Conservation (phyloP, 352 stramenopile species). For the Phytopythium montanum region DNA sequence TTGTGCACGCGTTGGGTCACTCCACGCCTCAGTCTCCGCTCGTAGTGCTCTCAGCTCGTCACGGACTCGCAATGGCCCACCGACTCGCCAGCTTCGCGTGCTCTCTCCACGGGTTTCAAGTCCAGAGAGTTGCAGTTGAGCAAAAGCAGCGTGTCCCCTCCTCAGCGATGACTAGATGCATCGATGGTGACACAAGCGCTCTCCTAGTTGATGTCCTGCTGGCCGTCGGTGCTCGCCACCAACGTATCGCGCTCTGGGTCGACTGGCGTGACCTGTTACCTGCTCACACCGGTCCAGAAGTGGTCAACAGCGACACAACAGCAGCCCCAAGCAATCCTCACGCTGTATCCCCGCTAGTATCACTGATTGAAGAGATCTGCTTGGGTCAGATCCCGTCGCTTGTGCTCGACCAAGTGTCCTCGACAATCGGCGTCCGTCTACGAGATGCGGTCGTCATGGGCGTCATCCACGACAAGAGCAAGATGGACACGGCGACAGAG, state of each 20-base stretch:
- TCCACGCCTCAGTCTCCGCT: conserved; percentile 12
- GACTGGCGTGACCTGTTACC: not conserved
- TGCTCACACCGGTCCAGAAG: not conserved
- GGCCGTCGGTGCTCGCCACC: conserved; percentile 24
- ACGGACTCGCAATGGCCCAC: conserved; percentile 12
- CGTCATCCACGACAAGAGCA: conserved; percentile 28
- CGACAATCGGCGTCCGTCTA: conserved; percentile 19
- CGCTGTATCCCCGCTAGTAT: conserved; percentile 11
- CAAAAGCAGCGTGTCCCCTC: not conserved
- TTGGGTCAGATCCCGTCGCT: conserved; percentile 30
- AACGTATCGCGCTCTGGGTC: conserved; percentile 36
- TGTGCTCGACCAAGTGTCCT: conserved; percentile 14
- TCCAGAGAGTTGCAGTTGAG: conserved; percentile 10
- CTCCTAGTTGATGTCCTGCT: conserved; percentile 14
- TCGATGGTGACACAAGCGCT: not conserved
- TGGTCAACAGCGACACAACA: not conserved
- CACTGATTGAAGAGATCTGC: conserved; percentile 31
- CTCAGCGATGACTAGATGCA: not conserved
- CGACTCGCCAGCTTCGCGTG: conserved; percentile 34
- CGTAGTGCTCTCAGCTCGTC: conserved; percentile 20
- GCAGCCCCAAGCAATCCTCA: not conserved
- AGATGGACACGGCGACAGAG: conserved; percentile 33
- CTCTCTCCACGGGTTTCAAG: conserved; percentile 31
- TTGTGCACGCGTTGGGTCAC: conserved; percentile 28
- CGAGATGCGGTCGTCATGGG: conserved; percentile 26